Conservation (phyloP, 1,139 yeast genomes). For the Kurtzmaniella quercitrusa region DNA sequence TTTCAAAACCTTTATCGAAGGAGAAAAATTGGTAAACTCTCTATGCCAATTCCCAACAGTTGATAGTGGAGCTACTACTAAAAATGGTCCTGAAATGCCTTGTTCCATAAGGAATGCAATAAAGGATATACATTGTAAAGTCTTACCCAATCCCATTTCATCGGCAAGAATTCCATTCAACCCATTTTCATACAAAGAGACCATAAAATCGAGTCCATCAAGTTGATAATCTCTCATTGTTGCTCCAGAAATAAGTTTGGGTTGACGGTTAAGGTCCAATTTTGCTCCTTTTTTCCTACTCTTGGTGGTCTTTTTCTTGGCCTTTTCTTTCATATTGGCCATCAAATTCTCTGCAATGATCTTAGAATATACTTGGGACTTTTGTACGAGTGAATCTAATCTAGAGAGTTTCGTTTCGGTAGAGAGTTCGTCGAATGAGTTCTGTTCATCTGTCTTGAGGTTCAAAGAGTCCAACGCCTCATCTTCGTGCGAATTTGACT, state of each 20-base stretch:
- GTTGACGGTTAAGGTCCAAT: constrained; percentile 43
- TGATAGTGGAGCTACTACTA: constrained; percentile 83
- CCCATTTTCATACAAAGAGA: constrained; percentile 86
- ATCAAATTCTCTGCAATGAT: constrained; percentile 76
- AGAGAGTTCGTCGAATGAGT: constrained; percentile 38
- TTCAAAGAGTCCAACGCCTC: not conserved
- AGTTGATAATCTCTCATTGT: constrained; percentile 76
- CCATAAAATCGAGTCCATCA: constrained; percentile 88
- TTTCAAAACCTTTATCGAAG: constrained; percentile 55
- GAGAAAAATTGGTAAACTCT: constrained; percentile 74
- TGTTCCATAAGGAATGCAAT: constrained; percentile 74
- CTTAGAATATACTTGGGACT: constrained; percentile 78
- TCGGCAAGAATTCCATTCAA: constrained; percentile 93
- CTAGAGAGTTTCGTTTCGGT: constrained; percentile 50
- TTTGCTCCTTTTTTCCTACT: constrained; percentile 9
- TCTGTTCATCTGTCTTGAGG: constrained; percentile 23
- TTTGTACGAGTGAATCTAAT: constrained; percentile 68
- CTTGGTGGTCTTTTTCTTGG: constrained; percentile 11
- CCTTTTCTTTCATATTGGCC: constrained; percentile 29
- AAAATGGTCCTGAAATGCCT: constrained; percentile 78
- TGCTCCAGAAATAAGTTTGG: constrained; percentile 63
- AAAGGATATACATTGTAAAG: constrained; percentile 80
- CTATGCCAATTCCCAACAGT: constrained; percentile 81
- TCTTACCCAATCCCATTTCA: constrained; percentile 96
- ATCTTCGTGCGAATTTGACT: constrained; percentile 2